Conservation (phyloP, 495 filamentous ascomycete genomes). For the Penicillium atrosanguineum region DNA sequence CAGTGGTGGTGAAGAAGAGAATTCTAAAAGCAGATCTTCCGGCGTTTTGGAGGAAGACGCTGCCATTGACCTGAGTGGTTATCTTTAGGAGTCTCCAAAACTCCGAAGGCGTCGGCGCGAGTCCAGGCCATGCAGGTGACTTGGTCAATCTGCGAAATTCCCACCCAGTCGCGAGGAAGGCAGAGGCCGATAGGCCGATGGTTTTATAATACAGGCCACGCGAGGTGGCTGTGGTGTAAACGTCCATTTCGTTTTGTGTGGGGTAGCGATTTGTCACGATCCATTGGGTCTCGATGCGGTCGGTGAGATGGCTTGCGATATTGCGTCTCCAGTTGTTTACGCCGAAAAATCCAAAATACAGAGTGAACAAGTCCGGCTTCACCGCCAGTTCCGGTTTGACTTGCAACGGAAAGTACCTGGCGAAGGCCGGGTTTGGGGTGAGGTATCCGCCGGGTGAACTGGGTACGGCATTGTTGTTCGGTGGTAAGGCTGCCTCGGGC, state of each 20-base stretch:
- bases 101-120: background rate
- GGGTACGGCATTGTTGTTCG: constrained; percentile 5
- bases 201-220: constrained; percentile 19
- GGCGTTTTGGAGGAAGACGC: background rate
- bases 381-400: constrained; percentile 19
- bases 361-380: constrained; percentile 25
- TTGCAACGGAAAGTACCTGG: constrained; percentile 11
- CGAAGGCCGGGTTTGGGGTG: constrained; percentile 12
- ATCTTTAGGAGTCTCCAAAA: background rate
- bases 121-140: background rate
- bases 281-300: constrained; percentile 19
- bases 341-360: constrained; percentile 33
- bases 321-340: constrained; percentile 16
- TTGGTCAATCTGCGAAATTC: background rate
- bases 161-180: constrained; percentile 3
- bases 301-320: constrained; percentile 4
- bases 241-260: constrained; percentile 40
- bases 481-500: constrained; percentile 12
- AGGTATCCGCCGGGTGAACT: background rate
- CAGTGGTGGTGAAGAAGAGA: constrained; percentile 18
- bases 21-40: constrained; percentile 15
- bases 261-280: constrained; percentile 23
- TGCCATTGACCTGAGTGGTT: background rate
- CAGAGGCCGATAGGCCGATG: constrained; percentile 19
- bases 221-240: constrained; percentile 22